Conservation (phyloP, 2,329 filamentous ascomycete genomes). For the Teratosphaeria destructans region DNA sequence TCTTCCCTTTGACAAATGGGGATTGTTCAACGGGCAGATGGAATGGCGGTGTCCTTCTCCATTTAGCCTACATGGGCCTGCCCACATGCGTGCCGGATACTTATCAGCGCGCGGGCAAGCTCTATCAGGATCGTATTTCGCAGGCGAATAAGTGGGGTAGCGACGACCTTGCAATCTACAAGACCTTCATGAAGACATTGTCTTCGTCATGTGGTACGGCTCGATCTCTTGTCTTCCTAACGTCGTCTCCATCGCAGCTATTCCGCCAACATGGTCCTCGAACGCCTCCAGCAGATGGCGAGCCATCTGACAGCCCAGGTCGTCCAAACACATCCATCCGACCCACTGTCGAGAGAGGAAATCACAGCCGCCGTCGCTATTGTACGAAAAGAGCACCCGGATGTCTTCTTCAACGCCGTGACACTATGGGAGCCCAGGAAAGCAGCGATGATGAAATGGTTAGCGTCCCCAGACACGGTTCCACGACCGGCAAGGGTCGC, state of each 20-base stretch:
- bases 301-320: slow-evolving; percentile 49
- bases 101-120: neutral
- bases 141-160: neutral
- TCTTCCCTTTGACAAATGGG: no score
- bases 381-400: slow-evolving; percentile 57
- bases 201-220: neutral
- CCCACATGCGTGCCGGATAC: neutral
- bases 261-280: slow-evolving; percentile 18
- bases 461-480: slow-evolving; percentile 51
- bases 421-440: slow-evolving; percentile 79
- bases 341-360: slow-evolving; percentile 62
- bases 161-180: neutral
- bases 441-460: slow-evolving; percentile 70
- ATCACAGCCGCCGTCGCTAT: slow-evolving; percentile 61
- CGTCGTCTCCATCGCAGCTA: neutral
- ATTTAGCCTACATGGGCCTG: neutral
- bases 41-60: neutral
- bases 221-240: neutral
- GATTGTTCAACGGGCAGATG: neutral
- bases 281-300: slow-evolving; percentile 35
- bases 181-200: neutral
- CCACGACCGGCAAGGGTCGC: slow-evolving; percentile 61
- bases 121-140: neutral
- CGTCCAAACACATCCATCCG: slow-evolving; percentile 58
- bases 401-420: slow-evolving; percentile 77